Percentiles rank a stretch among this genome's conserved stretches.
phyloP scores from a whole-genome alignment of 306 rosid species.

The Vicia sativa region DNA sequence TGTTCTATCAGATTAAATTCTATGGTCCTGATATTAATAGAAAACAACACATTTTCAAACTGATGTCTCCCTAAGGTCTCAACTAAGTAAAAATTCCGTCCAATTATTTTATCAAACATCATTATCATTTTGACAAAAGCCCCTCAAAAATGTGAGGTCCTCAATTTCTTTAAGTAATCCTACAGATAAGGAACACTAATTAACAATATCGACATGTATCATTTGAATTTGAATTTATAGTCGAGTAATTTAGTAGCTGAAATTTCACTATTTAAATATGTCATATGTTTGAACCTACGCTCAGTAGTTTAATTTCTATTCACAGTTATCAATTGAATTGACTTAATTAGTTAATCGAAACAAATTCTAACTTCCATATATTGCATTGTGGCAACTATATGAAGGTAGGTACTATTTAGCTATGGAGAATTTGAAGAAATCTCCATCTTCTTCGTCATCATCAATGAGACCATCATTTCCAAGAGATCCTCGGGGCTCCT shows the following conservation, averaged over 20 bases:
- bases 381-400: not conserved
- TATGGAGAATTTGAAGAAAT: conserved; percentile 54
- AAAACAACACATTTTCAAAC: conserved; percentile 28
- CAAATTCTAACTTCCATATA: not conserved
- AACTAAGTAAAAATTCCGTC: not conserved
- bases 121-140: conserved; percentile 35
- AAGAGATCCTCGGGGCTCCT: conserved; percentile 82
- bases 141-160: conserved; percentile 38
- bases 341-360: no score
- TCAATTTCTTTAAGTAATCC: conserved; percentile 13
- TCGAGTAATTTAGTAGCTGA: no score
- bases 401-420: not conserved
- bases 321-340: no score
- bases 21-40: conserved; percentile 29
- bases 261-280: no score
- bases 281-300: no score
- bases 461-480: conserved; percentile 52
- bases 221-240: no score
- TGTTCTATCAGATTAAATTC: not conserved
- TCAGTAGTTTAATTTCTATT: no score
- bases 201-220: no score
- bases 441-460: conserved; percentile 1
- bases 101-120: conserved; percentile 31
- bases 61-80: conserved; percentile 35
- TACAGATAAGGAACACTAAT: not conserved